Evolutionary conservation across 2,329 filamentous ascomycete species (phyloP).

Genomic region (Fusarium armeniacum): DNA sequence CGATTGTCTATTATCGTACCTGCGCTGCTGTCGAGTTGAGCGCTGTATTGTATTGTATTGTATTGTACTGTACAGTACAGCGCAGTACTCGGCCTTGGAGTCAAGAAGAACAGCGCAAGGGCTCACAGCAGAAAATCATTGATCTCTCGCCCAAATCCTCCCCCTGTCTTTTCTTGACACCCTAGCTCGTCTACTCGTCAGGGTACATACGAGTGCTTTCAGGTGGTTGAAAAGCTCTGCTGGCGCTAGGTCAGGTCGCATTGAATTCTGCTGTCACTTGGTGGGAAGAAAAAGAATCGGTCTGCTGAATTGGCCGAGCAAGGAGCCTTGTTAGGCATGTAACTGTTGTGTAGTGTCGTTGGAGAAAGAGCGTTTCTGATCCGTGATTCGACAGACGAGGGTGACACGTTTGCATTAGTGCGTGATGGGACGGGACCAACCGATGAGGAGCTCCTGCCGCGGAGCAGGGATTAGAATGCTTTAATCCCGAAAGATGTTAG

Average conservation of each 20-base stretch:
- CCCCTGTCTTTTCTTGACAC: background rate
- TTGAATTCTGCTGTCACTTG: slow-evolving; percentile 23
- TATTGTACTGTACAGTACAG: background rate
- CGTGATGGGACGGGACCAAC: slow-evolving; percentile 63
- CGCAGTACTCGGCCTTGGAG: background rate
- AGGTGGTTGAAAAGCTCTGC: slow-evolving; percentile 41
- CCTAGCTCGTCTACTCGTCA: background rate
- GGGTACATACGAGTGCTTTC: slow-evolving; percentile 6
- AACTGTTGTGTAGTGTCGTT: slow-evolving; percentile 42
- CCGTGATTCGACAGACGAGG: slow-evolving; percentile 55
- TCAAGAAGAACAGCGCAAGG: background rate
- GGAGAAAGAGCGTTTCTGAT: slow-evolving; percentile 41
- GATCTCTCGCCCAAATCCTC: background rate
- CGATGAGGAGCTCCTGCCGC: slow-evolving; percentile 57
- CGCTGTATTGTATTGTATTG: background rate
- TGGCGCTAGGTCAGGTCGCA: slow-evolving; percentile 23
- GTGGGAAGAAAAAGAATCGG: slow-evolving; percentile 41
- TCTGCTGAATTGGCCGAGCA: slow-evolving; percentile 44
- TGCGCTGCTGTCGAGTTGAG: slow-evolving; percentile 7
- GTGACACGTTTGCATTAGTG: slow-evolving; percentile 64
- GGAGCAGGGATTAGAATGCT: slow-evolving; percentile 42
- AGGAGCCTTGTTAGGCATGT: slow-evolving; percentile 12
- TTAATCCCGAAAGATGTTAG: slow-evolving; percentile 11
- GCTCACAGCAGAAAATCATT: background rate
- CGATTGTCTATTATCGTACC: background rate